Evolutionary conservation across 257 asterid species (phyloP).

Genomic region (Haberlea rhodopensis): DNA sequence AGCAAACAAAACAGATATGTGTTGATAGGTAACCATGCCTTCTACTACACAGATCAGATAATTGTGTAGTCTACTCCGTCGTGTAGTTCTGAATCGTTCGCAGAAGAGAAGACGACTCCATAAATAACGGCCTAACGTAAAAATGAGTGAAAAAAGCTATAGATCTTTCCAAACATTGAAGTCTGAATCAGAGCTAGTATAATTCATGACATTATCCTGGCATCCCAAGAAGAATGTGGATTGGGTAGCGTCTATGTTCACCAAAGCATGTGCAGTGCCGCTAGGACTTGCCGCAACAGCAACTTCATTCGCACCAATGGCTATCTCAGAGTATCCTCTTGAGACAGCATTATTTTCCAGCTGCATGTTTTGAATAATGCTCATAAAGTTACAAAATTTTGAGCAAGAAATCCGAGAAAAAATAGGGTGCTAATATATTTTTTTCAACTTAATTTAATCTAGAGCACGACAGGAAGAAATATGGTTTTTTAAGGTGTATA

Average conservation of each 20-base stretch:
- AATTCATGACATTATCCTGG: constrained; percentile 58
- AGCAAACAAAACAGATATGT: constrained; percentile 16
- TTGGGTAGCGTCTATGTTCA: constrained; percentile 52
- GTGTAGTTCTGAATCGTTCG: constrained; percentile 14
- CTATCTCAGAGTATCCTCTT: constrained; percentile 66
- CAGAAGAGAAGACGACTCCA: constrained; percentile 17
- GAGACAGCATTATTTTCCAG: constrained; percentile 54
- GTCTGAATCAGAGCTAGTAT: constrained; percentile 57
- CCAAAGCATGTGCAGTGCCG: constrained; percentile 86
- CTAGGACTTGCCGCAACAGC: constrained; percentile 67
- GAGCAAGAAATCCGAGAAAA: constrained; percentile 9
- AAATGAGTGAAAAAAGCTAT: constrained; percentile 24
- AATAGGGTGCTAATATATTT: not conserved
- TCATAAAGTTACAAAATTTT: constrained; percentile 10
- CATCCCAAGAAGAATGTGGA: constrained; percentile 76
- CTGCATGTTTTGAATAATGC: constrained; percentile 39
- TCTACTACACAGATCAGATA: constrained; percentile 22
- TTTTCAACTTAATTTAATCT: not conserved
- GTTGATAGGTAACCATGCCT: constrained; percentile 28
- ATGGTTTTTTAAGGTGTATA: not conserved
- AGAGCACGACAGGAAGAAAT: not conserved
- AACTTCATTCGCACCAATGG: constrained; percentile 70
- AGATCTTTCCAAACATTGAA: constrained; percentile 82
- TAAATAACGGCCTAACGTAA: not conserved
- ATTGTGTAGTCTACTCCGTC: constrained; percentile 9